Evolutionary conservation across 805 yeast species (phyloP).

Genomic region (Ascoidea asiatica): DNA sequence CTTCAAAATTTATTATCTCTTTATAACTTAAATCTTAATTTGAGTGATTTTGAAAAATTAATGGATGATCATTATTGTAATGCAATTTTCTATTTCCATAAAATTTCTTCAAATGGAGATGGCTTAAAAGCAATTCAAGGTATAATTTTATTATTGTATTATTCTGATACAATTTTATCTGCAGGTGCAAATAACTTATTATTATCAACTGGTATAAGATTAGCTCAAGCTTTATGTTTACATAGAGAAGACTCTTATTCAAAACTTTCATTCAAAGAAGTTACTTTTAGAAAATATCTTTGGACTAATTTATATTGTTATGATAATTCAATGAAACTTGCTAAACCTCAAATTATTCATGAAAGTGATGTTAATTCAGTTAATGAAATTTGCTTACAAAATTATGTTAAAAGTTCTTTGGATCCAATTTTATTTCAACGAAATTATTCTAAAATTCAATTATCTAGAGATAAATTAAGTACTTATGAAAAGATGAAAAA

Average conservation of each 20-base stretch:
- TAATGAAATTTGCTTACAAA: too few species aligned
- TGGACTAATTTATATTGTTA: constrained; percentile 43
- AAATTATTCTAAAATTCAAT: too few species aligned
- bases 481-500: too few species aligned
- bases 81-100: constrained; percentile 38
- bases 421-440: not conserved
- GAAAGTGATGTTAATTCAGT: constrained; percentile 24
- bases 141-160: constrained; percentile 29
- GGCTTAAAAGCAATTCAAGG: constrained; percentile 40
- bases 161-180: constrained; percentile 21
- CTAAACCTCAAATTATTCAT: constrained; percentile 34
- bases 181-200: constrained; percentile 29
- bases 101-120: constrained; percentile 16
- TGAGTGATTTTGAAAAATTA: too few species aligned
- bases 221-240: constrained; percentile 45
- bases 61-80: not conserved
- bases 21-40: too few species aligned
- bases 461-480: not conserved
- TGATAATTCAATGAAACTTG: constrained; percentile 28
- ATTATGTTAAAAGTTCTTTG: not conserved
- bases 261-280: constrained; percentile 25
- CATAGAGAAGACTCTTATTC: constrained; percentile 32
- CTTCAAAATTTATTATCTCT: too few species aligned
- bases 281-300: constrained; percentile 22
- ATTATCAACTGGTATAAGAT: constrained; percentile 32